phyloP scores from a whole-genome alignment of 2,329 filamentous ascomycete species.

The Colletotrichum liaoningense region DNA sequence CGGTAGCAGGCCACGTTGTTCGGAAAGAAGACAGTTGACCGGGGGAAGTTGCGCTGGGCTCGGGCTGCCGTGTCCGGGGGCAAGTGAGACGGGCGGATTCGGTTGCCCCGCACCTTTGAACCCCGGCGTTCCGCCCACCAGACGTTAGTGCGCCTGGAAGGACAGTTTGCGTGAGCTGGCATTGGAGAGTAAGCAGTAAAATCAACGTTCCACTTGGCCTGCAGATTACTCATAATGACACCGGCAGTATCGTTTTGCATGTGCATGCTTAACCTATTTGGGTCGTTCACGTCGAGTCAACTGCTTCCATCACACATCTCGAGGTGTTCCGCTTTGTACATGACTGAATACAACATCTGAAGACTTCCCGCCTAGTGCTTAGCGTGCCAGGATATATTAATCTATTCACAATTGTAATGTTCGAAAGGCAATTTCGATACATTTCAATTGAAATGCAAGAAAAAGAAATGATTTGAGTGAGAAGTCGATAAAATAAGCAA shows the following conservation, averaged over 20 bases:
- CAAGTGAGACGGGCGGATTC: neutral
- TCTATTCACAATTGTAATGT: neutral
- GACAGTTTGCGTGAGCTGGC: neutral
- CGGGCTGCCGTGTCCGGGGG: neutral
- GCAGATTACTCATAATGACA: neutral
- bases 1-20: constrained; percentile 29
- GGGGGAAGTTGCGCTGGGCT: neutral
- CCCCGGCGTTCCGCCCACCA: neutral
- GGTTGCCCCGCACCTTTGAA: constrained; percentile 3
- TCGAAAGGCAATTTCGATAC: neutral
- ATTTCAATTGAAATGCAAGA: neutral
- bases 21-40: neutral
- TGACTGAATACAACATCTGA: neutral
- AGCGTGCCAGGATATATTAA: neutral
- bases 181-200: neutral
- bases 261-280: neutral
- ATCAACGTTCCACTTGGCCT: neutral
- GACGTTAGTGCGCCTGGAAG: neutral
- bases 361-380: neutral
- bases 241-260: neutral
- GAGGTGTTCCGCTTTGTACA: neutral
- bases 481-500: neutral
- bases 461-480: neutral
- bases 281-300: neutral
- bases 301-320: neutral